phyloP scores from a whole-genome alignment of 306 rosid species.

The Oemleria cerasiformis region DNA sequence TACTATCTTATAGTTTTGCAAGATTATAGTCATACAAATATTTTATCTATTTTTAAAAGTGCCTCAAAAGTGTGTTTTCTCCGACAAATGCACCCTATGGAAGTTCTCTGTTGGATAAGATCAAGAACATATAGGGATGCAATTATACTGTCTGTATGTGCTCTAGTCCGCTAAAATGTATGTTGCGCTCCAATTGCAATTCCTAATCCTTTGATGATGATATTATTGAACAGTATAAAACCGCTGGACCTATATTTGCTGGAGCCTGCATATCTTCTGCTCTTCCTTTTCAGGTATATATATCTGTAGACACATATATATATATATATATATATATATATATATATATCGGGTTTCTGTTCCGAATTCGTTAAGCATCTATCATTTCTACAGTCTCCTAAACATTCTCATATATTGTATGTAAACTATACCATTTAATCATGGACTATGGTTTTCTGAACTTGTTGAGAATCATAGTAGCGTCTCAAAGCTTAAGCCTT shows the following conservation, averaged over 20 bases:
- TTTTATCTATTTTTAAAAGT: no score
- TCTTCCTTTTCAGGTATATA: constrained; percentile 63
- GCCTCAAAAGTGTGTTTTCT: background rate
- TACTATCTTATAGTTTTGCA: no score
- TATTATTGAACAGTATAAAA: constrained; percentile 48
- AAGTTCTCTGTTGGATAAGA: background rate
- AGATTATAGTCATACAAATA: no score
- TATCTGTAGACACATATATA: background rate
- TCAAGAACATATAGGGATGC: background rate
- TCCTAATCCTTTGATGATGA: background rate
- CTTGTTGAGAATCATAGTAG: background rate
- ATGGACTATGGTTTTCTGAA: background rate
- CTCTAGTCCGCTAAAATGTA: background rate
- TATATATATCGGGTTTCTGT: background rate
- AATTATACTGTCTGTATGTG: background rate
- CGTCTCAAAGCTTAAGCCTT: background rate
- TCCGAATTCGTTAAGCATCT: background rate
- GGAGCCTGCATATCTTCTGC: constrained; percentile 74
- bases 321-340: no score
- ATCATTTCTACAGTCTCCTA: background rate
- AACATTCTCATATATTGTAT: background rate
- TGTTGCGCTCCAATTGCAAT: background rate
- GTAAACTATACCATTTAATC: background rate
- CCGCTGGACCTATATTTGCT: constrained; percentile 80
- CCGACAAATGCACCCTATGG: background rate